Percentiles rank a stretch among this genome's conserved stretches.
Conservation (phyloP, 345 rosid species). For the Durio zibethinus region DNA sequence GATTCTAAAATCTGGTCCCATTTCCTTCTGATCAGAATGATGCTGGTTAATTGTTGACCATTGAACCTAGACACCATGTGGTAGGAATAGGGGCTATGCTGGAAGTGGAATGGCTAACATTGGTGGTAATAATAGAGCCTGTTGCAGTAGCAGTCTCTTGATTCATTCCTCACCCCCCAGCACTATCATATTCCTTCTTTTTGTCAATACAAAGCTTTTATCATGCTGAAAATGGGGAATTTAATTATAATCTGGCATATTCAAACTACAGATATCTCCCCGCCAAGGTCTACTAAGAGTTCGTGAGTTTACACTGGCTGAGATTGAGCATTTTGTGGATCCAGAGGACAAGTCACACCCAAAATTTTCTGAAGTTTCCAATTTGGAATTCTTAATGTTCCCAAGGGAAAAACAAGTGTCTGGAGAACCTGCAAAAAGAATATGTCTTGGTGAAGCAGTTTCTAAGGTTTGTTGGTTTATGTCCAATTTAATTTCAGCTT, state of each 20-base stretch:
- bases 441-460: conserved; percentile 70
- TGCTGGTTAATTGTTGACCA: neutral
- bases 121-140: neutral
- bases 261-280: conserved; percentile 68
- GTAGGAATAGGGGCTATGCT: neutral
- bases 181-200: neutral
- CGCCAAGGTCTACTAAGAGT: conserved; percentile 95
- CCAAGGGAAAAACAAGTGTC: conserved; percentile 86
- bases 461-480: conserved; percentile 45
- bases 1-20: neutral
- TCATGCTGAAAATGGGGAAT: neutral
- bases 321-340: conserved; percentile 96
- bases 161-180: neutral
- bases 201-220: neutral
- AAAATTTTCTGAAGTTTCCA: conserved; percentile 59
- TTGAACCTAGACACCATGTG: neutral
- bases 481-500: neutral
- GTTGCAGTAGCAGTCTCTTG: neutral
- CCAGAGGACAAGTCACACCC: conserved; percentile 90
- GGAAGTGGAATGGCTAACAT: neutral
- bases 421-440: conserved; percentile 66
- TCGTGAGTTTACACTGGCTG: conserved; percentile 92
- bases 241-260: neutral
- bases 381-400: conserved; percentile 81
- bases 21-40: neutral